phyloP scores from a whole-genome alignment of 352 stramenopile species.

The Globisporangium spiculum region DNA sequence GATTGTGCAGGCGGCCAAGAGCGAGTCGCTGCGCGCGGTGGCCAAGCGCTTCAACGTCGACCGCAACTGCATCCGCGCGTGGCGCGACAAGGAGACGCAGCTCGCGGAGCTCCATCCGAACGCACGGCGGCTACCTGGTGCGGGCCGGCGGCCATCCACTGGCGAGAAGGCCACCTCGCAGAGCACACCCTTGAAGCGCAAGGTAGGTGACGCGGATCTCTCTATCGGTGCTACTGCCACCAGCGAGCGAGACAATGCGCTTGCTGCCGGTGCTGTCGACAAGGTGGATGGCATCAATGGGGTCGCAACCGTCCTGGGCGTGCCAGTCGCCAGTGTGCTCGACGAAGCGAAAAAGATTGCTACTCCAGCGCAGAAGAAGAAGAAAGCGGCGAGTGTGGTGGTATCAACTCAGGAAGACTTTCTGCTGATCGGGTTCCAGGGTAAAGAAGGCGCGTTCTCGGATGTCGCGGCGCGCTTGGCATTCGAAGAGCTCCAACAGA shows the following conservation, averaged over 20 bases:
- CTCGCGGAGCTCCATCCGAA: slow-evolving; percentile 49
- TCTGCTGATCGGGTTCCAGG: slow-evolving; percentile 65
- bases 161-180: neutral
- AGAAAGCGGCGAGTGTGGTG: slow-evolving; percentile 9
- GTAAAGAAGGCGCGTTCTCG: slow-evolving; percentile 70
- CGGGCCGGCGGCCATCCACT: slow-evolving; percentile 34
- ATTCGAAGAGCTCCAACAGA: slow-evolving; percentile 59
- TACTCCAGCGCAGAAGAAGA: slow-evolving; percentile 8
- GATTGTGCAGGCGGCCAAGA: slow-evolving; percentile 55
- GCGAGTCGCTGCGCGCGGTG: slow-evolving; percentile 49
- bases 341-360: neutral
- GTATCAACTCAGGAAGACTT: slow-evolving; percentile 34
- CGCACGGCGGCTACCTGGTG: slow-evolving; percentile 57
- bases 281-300: neutral
- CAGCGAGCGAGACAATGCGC: neutral
- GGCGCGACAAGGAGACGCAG: slow-evolving; percentile 59
- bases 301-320: neutral
- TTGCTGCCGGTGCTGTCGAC: neutral
- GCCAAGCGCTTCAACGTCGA: slow-evolving; percentile 67
- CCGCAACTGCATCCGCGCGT: slow-evolving; percentile 70
- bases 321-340: neutral
- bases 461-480: slow-evolving; percentile 52
- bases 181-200: slow-evolving; percentile 18
- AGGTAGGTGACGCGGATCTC: slow-evolving; percentile 9
- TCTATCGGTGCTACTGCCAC: slow-evolving; percentile 1